Evolutionary conservation across 352 stramenopile genomes (phyloP), one percentile per base, ranked within the genome.

Genomic region (Elongisporangium senticosum): DNA sequence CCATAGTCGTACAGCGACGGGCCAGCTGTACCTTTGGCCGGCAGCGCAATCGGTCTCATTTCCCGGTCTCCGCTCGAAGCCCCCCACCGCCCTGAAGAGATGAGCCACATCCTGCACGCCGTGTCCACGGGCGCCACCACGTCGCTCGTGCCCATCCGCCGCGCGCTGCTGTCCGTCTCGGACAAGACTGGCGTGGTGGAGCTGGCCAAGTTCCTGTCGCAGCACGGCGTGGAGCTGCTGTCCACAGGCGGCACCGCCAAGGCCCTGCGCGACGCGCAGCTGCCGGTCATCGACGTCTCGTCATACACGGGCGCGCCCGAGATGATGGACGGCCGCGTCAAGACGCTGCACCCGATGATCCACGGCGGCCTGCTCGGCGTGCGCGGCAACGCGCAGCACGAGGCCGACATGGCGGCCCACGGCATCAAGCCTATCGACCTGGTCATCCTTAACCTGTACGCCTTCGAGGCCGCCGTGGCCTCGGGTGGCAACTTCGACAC

Each of bases 331-430:
- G 98, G 98, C 57, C 92, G 98, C 61, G 98, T 99, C 54, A 99
- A 99, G 88, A 99, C 98, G 21, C 79, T 99, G 28, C 98, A 99
- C 80, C 97, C 98, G 23, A 99, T 99, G 76, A 97, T 99, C 59
- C 98, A 99, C 74, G 98, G 98, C 58, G 97, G 97, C 53, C 76
- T 99, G 51, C 75, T 99, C 15, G 96, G 91, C n/a, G 97, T 99
- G 61, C 82, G 98, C 54, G 97, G 97, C 57, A 99, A 99, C 72
- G 74, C 74, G 33, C 72, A 97, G 62, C 98, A 99, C 77, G 96
- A 99, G 67, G 67, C 83, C 11, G 93, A 99, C 71, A 99, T 99
- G 96, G 75, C 83, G 49, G 83, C 86, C 49, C 96, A 99, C 71
- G 93, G 86, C 60, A 98, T 99, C 71, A 78, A 96, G 64, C 88